phyloP scores from a whole-genome alignment of 2,329 filamentous ascomycete genomes.

The Sporothrix pallida region DNA sequence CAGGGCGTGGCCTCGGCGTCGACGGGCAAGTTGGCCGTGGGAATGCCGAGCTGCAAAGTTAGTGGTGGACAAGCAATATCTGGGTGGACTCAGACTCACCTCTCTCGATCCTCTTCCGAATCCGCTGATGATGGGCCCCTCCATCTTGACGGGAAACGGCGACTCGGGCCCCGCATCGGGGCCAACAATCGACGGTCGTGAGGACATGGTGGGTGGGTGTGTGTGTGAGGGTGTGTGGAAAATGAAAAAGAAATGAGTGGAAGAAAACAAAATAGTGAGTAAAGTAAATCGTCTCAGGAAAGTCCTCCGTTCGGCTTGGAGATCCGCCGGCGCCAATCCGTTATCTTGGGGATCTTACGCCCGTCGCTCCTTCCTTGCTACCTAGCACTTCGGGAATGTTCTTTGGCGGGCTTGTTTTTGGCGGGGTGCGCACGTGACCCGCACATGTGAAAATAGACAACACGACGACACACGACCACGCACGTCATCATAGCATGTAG shows the following conservation, averaged over 20 bases:
- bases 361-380: neutral
- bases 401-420: neutral
- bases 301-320: neutral
- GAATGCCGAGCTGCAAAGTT: slow-evolving; percentile 74
- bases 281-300: no score
- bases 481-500: neutral
- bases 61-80: no score
- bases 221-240: neutral
- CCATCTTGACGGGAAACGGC: slow-evolving; percentile 83
- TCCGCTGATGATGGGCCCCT: slow-evolving; percentile 86
- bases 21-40: slow-evolving; percentile 89
- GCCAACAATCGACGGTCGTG: slow-evolving; percentile 73
- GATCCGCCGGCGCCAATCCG: slow-evolving; percentile 13
- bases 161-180: slow-evolving; percentile 72
- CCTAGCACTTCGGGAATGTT: neutral
- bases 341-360: slow-evolving; percentile 1
- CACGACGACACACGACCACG: neutral
- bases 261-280: neutral
- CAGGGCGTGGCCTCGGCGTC: slow-evolving; percentile 65
- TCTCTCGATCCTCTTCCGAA: slow-evolving; percentile 95
- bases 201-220: neutral
- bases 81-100: slow-evolving; percentile 52
- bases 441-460: neutral
- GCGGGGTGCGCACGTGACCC: slow-evolving; percentile 23
- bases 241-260: neutral